Evolutionary conservation across 345 rosid genomes (phyloP), one percentile per base, ranked within the genome.

Genomic region (Sisymbrium irio): DNA sequence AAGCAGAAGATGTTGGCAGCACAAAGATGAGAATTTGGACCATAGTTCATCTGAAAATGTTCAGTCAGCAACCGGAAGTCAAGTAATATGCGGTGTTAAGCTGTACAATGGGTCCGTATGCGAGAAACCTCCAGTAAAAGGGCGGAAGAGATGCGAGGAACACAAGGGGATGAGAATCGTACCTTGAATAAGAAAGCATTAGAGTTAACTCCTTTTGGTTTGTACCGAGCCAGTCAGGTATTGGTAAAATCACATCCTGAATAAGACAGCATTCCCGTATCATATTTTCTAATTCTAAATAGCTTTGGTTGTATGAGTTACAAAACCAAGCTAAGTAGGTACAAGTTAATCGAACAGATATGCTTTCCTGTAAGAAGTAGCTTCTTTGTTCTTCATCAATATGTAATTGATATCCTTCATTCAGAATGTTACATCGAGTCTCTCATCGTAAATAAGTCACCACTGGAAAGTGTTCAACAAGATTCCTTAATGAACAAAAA

Each of bases 91-190:
- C 15, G 84, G 80, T 1, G 77, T 76, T 50, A 47, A 45, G 36
- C 78, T 82, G 37, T 45, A 45, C 37, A 39, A 69, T 41, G 79
- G 82, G 36, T 70, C 50, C 0, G 65, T 65, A 9, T 77, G 71
- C 60, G 69, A 39, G 71, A 74, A 72, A 61, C 10, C 71, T 50
- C 82, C 79, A 14, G 62, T 46, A 19, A 74, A 59, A 62, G 74
- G 78, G 22, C 15, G 78, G 18, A 62, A 78, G 61, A 78, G 81
- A 67, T 78, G 81, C 14, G 47, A 62, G 41, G 74, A 78, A 42
- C 78, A 73, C 66, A 78, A 78, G 62, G 78, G 75, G 67, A 78
- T 73, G 81, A 68, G 76, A 76, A 62, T 84, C 49, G 57, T 54
- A n/a, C 67, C 77, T 65, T 71, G 62, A 37, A 50, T 58, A 35